Conservation (phyloP, 2,329 filamentous ascomycete species). For the Esteya vermicola region DNA sequence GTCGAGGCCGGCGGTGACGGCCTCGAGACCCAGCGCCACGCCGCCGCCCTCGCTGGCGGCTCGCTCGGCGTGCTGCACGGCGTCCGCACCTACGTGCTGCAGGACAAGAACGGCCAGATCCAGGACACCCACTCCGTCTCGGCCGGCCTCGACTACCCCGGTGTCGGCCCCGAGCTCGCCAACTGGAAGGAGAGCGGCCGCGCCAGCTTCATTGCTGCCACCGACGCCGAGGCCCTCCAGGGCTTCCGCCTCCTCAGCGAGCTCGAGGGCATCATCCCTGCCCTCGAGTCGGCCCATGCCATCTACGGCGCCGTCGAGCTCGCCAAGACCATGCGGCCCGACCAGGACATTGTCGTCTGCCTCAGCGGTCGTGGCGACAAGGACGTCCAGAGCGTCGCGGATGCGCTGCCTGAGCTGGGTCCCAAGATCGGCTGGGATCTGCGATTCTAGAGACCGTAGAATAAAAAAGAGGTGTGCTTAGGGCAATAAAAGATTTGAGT, state of each 20-base stretch:
- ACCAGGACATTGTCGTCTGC: slow-evolving; percentile 84
- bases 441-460: slow-evolving; percentile 25
- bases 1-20: slow-evolving; percentile 95
- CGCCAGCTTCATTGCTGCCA: slow-evolving; percentile 80
- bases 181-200: slow-evolving; percentile 84
- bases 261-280: slow-evolving; percentile 92
- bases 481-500: too few relatives aligned
- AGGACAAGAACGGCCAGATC: slow-evolving; percentile 88
- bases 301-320: slow-evolving; percentile 80
- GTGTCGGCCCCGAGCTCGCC: slow-evolving; percentile 84
- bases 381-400: slow-evolving; percentile 95
- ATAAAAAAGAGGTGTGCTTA: neutral
- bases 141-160: slow-evolving; percentile 91
- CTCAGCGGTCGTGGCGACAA: slow-evolving; percentile 90
- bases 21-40: slow-evolving; percentile 70
- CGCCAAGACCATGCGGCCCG: slow-evolving; percentile 83
- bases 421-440: slow-evolving; percentile 72
- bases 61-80: slow-evolving; percentile 90
- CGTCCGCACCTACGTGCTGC: slow-evolving; percentile 88
- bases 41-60: slow-evolving; percentile 74
- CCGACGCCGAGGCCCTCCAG: slow-evolving; percentile 76
- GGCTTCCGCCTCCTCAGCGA: slow-evolving; percentile 78
- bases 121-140: slow-evolving; percentile 91
- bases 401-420: slow-evolving; percentile 77
- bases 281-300: slow-evolving; percentile 85